Evolutionary conservation across 2,329 filamentous ascomycete species (phyloP).

Genomic region (Gnomoniopsis smithogilvyi): DNA sequence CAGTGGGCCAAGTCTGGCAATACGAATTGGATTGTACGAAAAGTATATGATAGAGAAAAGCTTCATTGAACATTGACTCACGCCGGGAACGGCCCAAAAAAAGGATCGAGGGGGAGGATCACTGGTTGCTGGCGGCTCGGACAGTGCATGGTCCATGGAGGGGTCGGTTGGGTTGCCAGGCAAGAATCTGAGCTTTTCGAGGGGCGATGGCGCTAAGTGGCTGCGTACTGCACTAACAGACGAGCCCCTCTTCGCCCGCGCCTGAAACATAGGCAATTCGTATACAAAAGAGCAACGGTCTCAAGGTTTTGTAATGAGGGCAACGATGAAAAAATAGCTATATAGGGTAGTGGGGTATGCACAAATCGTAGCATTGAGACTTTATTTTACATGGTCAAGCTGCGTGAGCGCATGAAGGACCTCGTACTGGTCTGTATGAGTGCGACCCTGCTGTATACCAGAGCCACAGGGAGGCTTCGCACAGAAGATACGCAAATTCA

Average conservation of each 20-base stretch:
- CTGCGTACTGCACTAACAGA: constrained; percentile 11
- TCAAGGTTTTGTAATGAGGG: neutral
- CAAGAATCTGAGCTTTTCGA: constrained; percentile 12
- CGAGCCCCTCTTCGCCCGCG: constrained; percentile 11
- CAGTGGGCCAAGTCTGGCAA: too few relatives aligned
- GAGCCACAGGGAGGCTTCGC: too few relatives aligned
- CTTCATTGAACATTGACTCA: constrained; percentile 1
- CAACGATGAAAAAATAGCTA: too few relatives aligned
- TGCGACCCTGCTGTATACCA: too few relatives aligned
- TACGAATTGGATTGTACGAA: neutral
- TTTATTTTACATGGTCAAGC: neutral
- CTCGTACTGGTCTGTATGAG: too few relatives aligned
- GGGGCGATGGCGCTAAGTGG: constrained; percentile 1
- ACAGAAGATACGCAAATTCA: too few relatives aligned
- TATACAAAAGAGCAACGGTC: neutral
- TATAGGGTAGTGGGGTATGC: neutral
- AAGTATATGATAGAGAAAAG: neutral
- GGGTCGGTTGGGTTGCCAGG: constrained; percentile 16
- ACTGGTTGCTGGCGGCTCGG: constrained; percentile 34
- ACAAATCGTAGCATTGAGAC: neutral
- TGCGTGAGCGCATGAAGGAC: too few relatives aligned
- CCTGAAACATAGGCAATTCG: neutral
- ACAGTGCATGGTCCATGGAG: constrained; percentile 5
- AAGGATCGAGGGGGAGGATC: constrained; percentile 69
- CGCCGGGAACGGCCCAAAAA: constrained; percentile 53